Evolutionary conservation across 2,329 filamentous ascomycete genomes (phyloP).

Genomic region (Rhinocladiella mackenziei): DNA sequence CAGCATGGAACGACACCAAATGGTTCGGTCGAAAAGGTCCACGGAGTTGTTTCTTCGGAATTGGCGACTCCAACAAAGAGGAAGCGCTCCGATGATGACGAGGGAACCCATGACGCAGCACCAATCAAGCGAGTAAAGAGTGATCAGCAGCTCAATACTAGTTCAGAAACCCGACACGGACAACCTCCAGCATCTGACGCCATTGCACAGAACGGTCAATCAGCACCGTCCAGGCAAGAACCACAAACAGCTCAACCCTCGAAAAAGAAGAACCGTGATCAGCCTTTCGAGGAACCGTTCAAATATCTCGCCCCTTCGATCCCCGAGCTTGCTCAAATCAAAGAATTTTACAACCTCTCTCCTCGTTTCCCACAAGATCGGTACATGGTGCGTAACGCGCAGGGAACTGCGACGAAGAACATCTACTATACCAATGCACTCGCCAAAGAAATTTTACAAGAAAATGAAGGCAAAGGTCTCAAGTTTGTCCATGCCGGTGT

Average conservation of each 20-base stretch:
- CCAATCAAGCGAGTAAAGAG: constrained; percentile 25
- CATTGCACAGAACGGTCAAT: background rate
- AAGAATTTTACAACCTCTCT: constrained; percentile 79
- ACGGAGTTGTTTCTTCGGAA: constrained; percentile 37
- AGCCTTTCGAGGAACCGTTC: constrained; percentile 81
- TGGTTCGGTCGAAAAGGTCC: constrained; percentile 31
- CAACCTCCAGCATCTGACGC: background rate
- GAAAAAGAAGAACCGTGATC: constrained; percentile 39
- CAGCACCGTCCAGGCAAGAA: constrained; percentile 1
- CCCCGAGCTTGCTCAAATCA: constrained; percentile 71
- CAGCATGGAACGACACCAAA: constrained; percentile 26
- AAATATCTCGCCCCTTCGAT: constrained; percentile 73
- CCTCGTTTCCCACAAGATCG: constrained; percentile 80
- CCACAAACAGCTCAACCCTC: constrained; percentile 1
- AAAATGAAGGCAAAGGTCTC: constrained; percentile 86
- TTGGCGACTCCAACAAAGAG: constrained; percentile 18
- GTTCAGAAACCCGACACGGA: background rate
- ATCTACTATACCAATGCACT: constrained; percentile 93
- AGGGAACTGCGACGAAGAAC: constrained; percentile 82
- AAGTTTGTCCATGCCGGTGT: constrained; percentile 96
- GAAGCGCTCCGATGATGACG: constrained; percentile 22
- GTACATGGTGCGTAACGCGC: constrained; percentile 93
- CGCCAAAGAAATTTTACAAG: constrained; percentile 75
- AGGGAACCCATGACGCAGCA: background rate
- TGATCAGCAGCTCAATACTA: constrained; percentile 6